These are phyloP conservation scores for Suhomyces chickasaworum DNA, from an alignment of 1,139 yeast genomes.

Conservation along the genomic window DNA sequence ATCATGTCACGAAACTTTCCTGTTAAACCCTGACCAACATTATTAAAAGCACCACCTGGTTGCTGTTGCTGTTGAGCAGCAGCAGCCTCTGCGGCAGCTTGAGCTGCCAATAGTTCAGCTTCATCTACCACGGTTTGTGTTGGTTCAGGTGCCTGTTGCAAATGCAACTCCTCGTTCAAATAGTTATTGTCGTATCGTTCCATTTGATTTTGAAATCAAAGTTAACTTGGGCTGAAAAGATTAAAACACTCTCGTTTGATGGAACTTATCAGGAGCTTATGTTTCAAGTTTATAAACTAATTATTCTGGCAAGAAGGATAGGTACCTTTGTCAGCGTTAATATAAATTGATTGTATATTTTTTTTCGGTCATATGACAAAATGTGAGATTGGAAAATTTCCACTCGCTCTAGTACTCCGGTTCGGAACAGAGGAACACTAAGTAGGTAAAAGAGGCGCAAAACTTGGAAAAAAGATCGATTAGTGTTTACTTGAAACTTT, in stretches of 20 bases:
- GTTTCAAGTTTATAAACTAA: neutral
- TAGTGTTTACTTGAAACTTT: too few species aligned
- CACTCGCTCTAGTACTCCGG: slow-evolving; percentile 11
- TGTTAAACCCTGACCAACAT: slow-evolving; percentile 89
- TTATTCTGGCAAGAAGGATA: neutral
- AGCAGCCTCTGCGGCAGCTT: slow-evolving; percentile 53
- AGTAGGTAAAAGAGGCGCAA: neutral
- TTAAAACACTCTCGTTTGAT: neutral
- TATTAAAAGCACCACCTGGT: slow-evolving; percentile 75
- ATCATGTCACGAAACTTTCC: slow-evolving; percentile 84
- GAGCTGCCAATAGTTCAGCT: slow-evolving; percentile 36
- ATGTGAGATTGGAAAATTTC: slow-evolving; percentile 9
- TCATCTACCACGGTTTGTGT: slow-evolving; percentile 21
- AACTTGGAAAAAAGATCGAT: neutral
- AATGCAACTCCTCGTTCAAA: slow-evolving; percentile 19
- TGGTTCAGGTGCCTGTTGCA: slow-evolving; percentile 14
- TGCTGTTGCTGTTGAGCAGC: slow-evolving; percentile 49
- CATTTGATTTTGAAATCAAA: slow-evolving; percentile 7
- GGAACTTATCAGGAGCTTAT: neutral
- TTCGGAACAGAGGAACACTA: slow-evolving; percentile 8
- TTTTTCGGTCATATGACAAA: slow-evolving; percentile 2
- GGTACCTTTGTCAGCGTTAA: neutral
- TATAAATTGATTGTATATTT: neutral
- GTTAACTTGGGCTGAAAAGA: neutral
- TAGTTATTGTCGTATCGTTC: slow-evolving; percentile 20